Conservation (phyloP, 2,329 filamentous ascomycete genomes). For the Pseudopyricularia javanii region DNA sequence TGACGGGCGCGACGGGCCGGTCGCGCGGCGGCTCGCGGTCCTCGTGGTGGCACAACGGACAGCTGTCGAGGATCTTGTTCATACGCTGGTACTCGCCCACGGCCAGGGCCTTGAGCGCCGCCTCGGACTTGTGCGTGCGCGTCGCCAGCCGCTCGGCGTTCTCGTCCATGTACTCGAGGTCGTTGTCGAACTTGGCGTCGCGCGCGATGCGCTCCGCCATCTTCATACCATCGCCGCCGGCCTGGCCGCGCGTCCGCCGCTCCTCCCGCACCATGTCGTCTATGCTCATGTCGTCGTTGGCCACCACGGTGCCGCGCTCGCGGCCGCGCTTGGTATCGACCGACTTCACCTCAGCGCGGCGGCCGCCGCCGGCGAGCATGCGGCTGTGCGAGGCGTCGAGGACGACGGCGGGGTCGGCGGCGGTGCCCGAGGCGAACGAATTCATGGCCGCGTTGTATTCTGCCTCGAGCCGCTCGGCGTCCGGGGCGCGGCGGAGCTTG, state of each 20-base stretch:
- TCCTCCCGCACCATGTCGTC: conserved; percentile 97
- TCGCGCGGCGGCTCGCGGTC: conserved; percentile 54
- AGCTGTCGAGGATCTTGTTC: conserved; percentile 73
- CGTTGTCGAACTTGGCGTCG: conserved; percentile 79
- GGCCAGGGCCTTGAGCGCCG: conserved; percentile 77
- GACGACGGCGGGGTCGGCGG: conserved; percentile 59
- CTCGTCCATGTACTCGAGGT: conserved; percentile 95
- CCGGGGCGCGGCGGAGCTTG: conserved; percentile 66
- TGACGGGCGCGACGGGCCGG: conserved; percentile 65
- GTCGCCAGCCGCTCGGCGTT: conserved; percentile 84
- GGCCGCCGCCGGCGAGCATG: conserved; percentile 56
- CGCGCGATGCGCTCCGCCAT: conserved; percentile 91
- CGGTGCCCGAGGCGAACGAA: conserved; percentile 29
- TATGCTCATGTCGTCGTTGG: conserved; percentile 91
- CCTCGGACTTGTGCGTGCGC: conserved; percentile 75
- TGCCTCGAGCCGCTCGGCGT: conserved; percentile 64
- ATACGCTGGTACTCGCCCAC: conserved; percentile 84
- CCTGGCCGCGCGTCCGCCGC: conserved; percentile 65
- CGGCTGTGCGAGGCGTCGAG: conserved; percentile 82
- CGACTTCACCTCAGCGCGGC: conserved; percentile 59
- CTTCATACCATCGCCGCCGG: conserved; percentile 66
- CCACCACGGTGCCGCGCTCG: conserved; percentile 73
- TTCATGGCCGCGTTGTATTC: conserved; percentile 71
- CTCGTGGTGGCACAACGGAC: conserved; percentile 86
- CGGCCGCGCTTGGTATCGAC: conserved; percentile 70